Evolutionary conservation across 331 rosid genomes (phyloP), one percentile per base, ranked within the genome.

Genomic region (Pyrus hybrid): DNA sequence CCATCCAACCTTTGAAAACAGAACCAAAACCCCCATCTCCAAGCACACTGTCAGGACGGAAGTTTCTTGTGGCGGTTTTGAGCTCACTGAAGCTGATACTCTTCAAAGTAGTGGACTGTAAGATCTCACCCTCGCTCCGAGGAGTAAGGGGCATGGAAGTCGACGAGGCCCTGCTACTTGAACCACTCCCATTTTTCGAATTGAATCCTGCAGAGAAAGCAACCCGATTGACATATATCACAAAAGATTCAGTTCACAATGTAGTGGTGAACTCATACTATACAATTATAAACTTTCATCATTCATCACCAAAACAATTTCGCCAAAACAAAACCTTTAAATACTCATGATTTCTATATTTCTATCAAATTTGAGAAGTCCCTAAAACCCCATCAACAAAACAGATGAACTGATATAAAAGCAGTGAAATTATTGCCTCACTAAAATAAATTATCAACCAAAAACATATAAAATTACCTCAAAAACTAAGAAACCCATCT

Each of bases 11-110:
- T 77, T 94, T 94, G 72, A 86, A 94, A 75, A 94, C 99, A 33
- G 97, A 94, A 74, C 99, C 99, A 79, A 94, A 94, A 2, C 99
- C 99, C 37, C 99, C 99, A 81, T 92, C 99, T 70, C 99, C 99
- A 41, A 94, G 77, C 7, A 94, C 95, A 82, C 99, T 95, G 70
- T 92, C 96, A 0, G 99, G 99, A 28, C 99, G 97, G 77, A 95
- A 95, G 77, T 95, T 95, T 73, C 88, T 89, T 6, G 99, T 95
- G 67, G 97, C 92, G 7, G 83, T 85, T 80, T 63, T 90, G 56
- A 95, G 86, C 51, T 92, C 97, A 29, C 41, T 79, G 81, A 89
- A 87, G 88, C 63, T 83, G 80, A 92, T 86, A 74, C 78, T 82
- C 77, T 83, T 95, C 91, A 92, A 67, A 73, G 85, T 92, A 78